Percentiles rank a stretch among this genome's conserved stretches.
These are phyloP conservation scores for Podospora tetraspora DNA, from an alignment of 495 filamentous ascomycete genomes.

Conservation along the genomic window DNA sequence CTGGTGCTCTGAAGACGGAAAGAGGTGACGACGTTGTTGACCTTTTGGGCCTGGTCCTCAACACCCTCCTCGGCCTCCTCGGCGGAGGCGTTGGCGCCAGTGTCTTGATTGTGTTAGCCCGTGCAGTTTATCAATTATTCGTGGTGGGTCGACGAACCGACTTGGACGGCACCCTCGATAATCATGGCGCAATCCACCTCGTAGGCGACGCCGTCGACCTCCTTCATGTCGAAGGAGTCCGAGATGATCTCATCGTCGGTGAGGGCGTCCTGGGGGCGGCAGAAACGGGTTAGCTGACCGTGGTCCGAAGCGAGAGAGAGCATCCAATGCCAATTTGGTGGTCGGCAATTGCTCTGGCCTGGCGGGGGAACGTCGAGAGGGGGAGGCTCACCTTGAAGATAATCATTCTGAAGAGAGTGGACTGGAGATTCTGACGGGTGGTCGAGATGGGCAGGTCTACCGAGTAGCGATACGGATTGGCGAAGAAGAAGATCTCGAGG, in stretches of 20 bases:
- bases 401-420: slow-evolving; percentile 63
- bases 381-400: slow-evolving; percentile 76
- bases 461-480: slow-evolving; percentile 5
- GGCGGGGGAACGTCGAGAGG: neutral
- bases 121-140: neutral
- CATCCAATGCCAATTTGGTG: neutral
- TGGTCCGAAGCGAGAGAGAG: neutral
- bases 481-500: slow-evolving; percentile 7
- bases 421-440: neutral
- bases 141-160: slow-evolving; percentile 51
- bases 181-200: slow-evolving; percentile 90
- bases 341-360: neutral
- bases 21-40: slow-evolving; percentile 91
- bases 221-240: slow-evolving; percentile 76
- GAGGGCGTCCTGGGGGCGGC: slow-evolving; percentile 65
- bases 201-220: slow-evolving; percentile 71
- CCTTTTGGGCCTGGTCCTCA: slow-evolving; percentile 65
- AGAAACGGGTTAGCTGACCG: slow-evolving; percentile 12
- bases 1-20: slow-evolving; percentile 77
- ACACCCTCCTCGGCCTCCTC: slow-evolving; percentile 72
- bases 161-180: slow-evolving; percentile 62
- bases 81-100: slow-evolving; percentile 93
- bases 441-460: slow-evolving; percentile 3
- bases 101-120: slow-evolving; percentile 49
- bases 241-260: slow-evolving; percentile 93